Evolutionary conservation across 2,329 filamentous ascomycete genomes (phyloP).

Genomic region (Ophiosphaerella herpotricha): DNA sequence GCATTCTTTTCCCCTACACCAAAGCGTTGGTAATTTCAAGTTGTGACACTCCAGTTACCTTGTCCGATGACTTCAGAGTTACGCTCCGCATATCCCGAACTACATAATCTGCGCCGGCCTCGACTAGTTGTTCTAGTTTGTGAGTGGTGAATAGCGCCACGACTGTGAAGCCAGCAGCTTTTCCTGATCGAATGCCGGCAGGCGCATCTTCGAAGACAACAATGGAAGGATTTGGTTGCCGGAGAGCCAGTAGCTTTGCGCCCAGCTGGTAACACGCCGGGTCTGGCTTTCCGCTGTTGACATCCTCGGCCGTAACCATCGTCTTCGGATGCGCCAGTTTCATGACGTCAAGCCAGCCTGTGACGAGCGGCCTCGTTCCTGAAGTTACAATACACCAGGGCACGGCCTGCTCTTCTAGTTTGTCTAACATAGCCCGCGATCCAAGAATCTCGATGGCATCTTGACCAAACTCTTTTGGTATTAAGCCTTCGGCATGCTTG

Average conservation of each 20-base stretch:
- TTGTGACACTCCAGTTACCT: conserved; percentile 62
- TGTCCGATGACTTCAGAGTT: conserved; percentile 60
- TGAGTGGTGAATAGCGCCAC: conserved; percentile 86
- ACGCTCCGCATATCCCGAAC: conserved; percentile 79
- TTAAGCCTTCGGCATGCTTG: conserved; percentile 72
- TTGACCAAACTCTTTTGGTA: conserved; percentile 75
- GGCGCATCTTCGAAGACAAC: conserved; percentile 90
- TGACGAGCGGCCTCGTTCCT: conserved; percentile 54
- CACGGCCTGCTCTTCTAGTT: conserved; percentile 64
- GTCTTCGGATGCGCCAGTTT: conserved; percentile 52
- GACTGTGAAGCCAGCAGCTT: conserved; percentile 83
- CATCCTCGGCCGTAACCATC: conserved; percentile 57
- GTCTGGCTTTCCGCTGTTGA: conserved; percentile 55
- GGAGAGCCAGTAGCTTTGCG: conserved; percentile 46
- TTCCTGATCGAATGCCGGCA: conserved; percentile 80
- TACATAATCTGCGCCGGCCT: conserved; percentile 85
- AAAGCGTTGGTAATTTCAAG: conserved; percentile 71
- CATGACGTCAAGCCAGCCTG: conserved; percentile 57
- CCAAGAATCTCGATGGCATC: conserved; percentile 88
- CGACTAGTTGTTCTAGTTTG: conserved; percentile 69
- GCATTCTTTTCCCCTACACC: conserved; percentile 24
- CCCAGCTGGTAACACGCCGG: conserved; percentile 56
- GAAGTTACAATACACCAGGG: conserved; percentile 81
- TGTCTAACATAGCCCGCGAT: conserved; percentile 70
- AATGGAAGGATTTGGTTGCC: conserved; percentile 53